Base-by-base conservation (phyloP, 2,329 filamentous ascomycete genomes). In the Aspergillus sergii region DNA sequence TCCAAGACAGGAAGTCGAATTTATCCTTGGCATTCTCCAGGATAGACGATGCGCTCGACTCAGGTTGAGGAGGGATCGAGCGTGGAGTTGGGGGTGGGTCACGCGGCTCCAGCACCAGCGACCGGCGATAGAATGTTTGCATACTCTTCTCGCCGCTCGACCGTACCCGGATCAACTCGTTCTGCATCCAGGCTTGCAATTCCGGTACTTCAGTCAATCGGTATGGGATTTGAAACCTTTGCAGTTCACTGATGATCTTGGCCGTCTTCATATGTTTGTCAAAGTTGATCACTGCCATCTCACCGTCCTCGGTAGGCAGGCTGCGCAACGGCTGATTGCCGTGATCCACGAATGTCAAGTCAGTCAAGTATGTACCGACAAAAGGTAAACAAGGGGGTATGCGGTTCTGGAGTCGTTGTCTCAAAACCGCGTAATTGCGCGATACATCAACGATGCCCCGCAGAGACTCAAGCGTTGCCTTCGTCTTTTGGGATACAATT, bases 231-330 rank as follows among this genome's bases (percentile, higher is more conserved):
- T 99, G 95, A 82, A 98, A 98, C 21, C 94, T 90, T 77, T 99
- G 95, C 9, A 99, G 86, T 71, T 98, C 94, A 66, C 92, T 92
- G 71, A 99, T 96, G 74, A 98, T 96, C 79, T 94, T 95, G 53
- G 94, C 94, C 3, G 94, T 98, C 70, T 93, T 92, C 71, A 89
- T 91, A 76, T 98, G 93, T 81, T 98, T 98, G 83, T 98, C 94
- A 72, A 97, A 98, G 80, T 99, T 99, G 84, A 99, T 93, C 36
- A 98, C 92, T 0, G 89, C 88, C 71, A 92, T 85, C 30, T 88
- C 86, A 32, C 82, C 80, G 34, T 88, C 85, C n/a, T 91, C 87
- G 16, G 74, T 83, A 0, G 87, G 87, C 23, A 96, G 86, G 71
- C 90, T 90, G 72, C 94, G 92, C 2, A 90, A 94, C 6, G 92